These are phyloP conservation scores for Lyophyllum atratum DNA, from an alignment of 768 basidiomycete genomes.

Conservation along the genomic window DNA sequence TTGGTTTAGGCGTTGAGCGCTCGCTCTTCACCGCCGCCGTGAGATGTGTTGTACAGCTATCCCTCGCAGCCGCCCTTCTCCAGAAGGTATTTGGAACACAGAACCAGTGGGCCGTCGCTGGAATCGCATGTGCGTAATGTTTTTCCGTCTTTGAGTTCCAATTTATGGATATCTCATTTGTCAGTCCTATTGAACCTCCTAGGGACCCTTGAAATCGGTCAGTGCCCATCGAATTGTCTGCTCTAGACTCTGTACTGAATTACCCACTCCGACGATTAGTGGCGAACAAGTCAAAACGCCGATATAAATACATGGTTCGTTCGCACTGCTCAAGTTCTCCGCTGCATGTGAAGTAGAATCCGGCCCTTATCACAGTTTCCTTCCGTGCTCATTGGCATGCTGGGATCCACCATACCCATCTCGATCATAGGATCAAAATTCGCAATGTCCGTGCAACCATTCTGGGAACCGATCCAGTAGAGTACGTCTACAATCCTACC, in stretches of 20 bases:
- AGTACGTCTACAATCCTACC: slow-evolving; percentile 42
- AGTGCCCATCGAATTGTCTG: slow-evolving; percentile 14
- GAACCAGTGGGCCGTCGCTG: slow-evolving; percentile 71
- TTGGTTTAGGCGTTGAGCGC: slow-evolving; percentile 58
- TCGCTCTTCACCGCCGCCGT: slow-evolving; percentile 69
- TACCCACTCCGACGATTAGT: slow-evolving; percentile 47
- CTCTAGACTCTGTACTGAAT: slow-evolving; percentile 77
- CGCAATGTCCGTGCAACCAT: slow-evolving; percentile 75
- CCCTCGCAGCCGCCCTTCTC: slow-evolving; percentile 66
- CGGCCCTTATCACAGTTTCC: no score
- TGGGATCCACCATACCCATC: slow-evolving; percentile 77
- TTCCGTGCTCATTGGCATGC: slow-evolving; percentile 64
- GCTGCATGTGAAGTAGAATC: no score
- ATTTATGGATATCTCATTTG: neutral
- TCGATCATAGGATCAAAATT: slow-evolving; percentile 75
- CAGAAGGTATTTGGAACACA: slow-evolving; percentile 75
- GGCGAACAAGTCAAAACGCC: slow-evolving; percentile 74
- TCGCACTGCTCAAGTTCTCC: no score
- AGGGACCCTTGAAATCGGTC: slow-evolving; percentile 76
- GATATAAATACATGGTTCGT: slow-evolving; percentile 75
- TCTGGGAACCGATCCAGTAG: slow-evolving; percentile 85
- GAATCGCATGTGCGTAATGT: slow-evolving; percentile 61
- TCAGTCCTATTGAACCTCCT: slow-evolving; percentile 70
- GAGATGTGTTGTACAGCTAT: slow-evolving; percentile 77
- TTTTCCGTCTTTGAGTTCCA: slow-evolving; percentile 38